Evolutionary conservation across 371 early-diverging fungal genomes (phyloP).

Genomic region (Mortierella sp.): DNA sequence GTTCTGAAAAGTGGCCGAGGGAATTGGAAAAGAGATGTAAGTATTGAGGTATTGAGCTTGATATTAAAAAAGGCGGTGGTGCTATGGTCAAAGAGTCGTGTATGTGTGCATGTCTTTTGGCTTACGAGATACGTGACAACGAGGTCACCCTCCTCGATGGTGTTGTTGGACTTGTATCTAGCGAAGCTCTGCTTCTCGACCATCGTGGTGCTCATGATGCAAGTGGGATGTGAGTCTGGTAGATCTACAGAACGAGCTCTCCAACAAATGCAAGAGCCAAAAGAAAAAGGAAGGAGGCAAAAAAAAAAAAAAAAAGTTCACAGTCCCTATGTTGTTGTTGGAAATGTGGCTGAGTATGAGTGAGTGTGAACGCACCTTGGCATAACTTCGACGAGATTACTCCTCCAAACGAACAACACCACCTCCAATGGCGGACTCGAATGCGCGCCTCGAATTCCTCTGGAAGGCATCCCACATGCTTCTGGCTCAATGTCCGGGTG

Average conservation of each 20-base stretch:
- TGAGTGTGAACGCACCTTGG: too few relatives aligned
- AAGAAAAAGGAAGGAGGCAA: neutral
- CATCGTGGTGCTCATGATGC: slow-evolving; percentile 13
- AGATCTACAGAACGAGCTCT: too few relatives aligned
- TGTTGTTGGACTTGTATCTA: slow-evolving; percentile 51
- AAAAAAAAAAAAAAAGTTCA: neutral
- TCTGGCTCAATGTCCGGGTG: slow-evolving; percentile 27
- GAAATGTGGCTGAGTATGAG: neutral
- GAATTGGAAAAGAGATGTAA: too few relatives aligned
- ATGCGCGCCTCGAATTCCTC: slow-evolving; percentile 44
- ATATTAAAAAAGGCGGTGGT: too few relatives aligned
- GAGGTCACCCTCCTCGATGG: slow-evolving; percentile 68
- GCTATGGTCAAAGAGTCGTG: too few relatives aligned
- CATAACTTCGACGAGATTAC: too few relatives aligned
- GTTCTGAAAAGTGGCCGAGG: too few relatives aligned
- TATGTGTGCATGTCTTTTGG: too few relatives aligned
- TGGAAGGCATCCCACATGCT: slow-evolving; percentile 49
- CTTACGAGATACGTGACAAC: slow-evolving; percentile 72
- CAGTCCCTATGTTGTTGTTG: slow-evolving; percentile 16
- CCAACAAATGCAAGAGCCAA: neutral
- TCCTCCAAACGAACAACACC: neutral
- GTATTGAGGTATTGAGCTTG: too few relatives aligned
- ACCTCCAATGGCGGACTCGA: slow-evolving; percentile 24
- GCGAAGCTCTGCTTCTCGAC: slow-evolving; percentile 47
- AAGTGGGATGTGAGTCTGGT: neutral